phyloP scores from a whole-genome alignment of 148 eudicot species.

The Persicaria maculosa region DNA sequence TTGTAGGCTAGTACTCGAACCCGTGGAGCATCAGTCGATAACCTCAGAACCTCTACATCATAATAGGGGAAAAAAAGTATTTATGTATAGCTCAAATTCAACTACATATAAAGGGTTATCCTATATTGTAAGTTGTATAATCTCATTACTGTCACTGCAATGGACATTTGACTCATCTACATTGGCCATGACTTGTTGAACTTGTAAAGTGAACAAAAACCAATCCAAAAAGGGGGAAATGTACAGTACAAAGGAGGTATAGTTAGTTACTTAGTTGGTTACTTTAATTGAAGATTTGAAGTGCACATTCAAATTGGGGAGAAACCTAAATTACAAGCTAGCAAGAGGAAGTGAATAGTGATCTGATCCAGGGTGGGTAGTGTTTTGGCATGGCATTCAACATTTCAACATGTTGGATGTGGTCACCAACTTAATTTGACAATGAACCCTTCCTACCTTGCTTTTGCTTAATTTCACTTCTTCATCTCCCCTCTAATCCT shows the following conservation, averaged over 20 bases:
- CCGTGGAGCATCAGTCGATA: too few relatives aligned
- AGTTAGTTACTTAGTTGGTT: too few relatives aligned
- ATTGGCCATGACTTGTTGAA: too few relatives aligned
- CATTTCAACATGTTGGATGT: conserved; percentile 5
- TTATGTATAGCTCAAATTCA: too few relatives aligned
- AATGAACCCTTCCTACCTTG: background rate
- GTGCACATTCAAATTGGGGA: background rate
- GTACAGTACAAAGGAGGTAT: background rate
- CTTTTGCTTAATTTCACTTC: background rate
- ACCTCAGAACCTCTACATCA: too few relatives aligned
- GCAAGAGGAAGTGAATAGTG: background rate
- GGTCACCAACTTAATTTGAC: background rate
- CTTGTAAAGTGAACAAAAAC: too few relatives aligned
- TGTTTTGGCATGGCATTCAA: conserved; percentile 3
- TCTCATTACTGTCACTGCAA: background rate
- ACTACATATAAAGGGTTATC: too few relatives aligned
- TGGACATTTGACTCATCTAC: background rate
- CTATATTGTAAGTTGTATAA: background rate
- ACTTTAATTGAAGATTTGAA: background rate
- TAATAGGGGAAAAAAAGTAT: too few relatives aligned
- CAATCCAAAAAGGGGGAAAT: too few relatives aligned
- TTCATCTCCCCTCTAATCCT: background rate
- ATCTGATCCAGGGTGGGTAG: background rate
- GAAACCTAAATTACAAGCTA: background rate
- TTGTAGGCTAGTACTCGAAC: too few relatives aligned